These are phyloP conservation scores for Citrus mangshanensis DNA, from an alignment of 345 rosid genomes.

Conservation along the genomic window DNA sequence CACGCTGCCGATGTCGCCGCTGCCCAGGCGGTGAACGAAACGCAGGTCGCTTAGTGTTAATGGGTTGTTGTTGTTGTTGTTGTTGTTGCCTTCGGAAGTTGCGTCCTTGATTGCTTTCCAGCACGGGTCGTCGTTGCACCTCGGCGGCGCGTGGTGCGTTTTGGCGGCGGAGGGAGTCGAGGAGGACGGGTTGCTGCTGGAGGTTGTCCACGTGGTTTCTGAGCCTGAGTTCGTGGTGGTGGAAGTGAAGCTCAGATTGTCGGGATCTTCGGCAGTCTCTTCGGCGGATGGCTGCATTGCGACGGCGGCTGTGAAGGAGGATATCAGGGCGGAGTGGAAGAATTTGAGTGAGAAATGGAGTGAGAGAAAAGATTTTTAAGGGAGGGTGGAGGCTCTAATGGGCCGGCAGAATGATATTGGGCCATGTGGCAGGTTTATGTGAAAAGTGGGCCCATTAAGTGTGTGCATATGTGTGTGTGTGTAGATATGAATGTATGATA, in stretches of 20 bases:
- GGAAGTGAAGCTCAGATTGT: constrained; percentile 41
- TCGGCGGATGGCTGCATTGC: constrained; percentile 27
- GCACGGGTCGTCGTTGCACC: constrained; percentile 48
- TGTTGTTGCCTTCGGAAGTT: constrained; percentile 9
- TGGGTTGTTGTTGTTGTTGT: background rate
- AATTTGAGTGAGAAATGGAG: background rate
- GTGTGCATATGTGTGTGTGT: too few relatives aligned
- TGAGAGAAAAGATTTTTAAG: constrained; percentile 13
- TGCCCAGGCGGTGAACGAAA: constrained; percentile 66
- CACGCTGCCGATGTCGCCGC: constrained; percentile 90
- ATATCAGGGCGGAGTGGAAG: background rate
- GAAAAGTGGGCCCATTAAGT: constrained; percentile 17
- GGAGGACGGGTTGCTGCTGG: constrained; percentile 18
- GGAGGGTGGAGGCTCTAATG: background rate
- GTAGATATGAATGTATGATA: background rate
- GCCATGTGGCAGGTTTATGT: constrained; percentile 33
- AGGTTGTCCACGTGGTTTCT: constrained; percentile 30
- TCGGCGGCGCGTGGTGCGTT: constrained; percentile 39
- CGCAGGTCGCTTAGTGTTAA: constrained; percentile 54
- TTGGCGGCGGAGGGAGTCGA: constrained; percentile 25
- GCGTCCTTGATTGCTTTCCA: constrained; percentile 49
- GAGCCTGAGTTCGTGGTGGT: constrained; percentile 39
- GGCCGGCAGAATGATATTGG: constrained; percentile 40
- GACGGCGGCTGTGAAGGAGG: constrained; percentile 7
- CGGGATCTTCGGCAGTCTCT: constrained; percentile 36